A percentile compares a stretch with the other conserved stretches of the same genome.
These are phyloP conservation scores for Hemerocallis citrina DNA, from an alignment of 106 monocot genomes.

Conservation along the genomic window DNA sequence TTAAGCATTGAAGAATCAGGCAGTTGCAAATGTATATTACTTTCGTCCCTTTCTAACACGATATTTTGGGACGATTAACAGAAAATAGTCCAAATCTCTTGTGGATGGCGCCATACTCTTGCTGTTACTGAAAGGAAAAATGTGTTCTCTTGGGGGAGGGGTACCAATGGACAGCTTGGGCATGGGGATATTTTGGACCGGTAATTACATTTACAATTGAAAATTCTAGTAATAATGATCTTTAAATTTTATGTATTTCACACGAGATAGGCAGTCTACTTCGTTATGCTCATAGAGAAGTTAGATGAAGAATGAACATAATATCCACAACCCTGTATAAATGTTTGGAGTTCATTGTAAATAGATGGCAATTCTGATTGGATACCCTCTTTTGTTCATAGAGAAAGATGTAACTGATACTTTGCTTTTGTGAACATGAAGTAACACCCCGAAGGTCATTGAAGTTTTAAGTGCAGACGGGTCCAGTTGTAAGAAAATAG, in stretches of 20 bases:
- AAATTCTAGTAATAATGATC: background rate
- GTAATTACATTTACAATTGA: constrained; percentile 16
- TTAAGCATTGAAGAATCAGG: too few species aligned
- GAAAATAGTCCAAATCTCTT: constrained; percentile 70
- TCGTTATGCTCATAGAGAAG: too few species aligned
- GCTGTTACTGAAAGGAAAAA: constrained; percentile 79
- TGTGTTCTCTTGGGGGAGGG: constrained; percentile 48
- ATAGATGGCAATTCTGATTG: too few species aligned
- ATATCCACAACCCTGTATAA: too few species aligned
- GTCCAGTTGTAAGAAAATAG: constrained; percentile 52
- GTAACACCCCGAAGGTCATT: constrained; percentile 17
- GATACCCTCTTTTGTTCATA: background rate
- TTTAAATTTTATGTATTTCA: background rate
- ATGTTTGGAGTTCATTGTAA: too few species aligned
- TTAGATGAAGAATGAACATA: too few species aligned
- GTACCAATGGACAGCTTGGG: constrained; percentile 26
- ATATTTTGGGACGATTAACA: constrained; percentile 3
- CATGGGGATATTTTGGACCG: constrained; percentile 22
- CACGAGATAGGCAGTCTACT: too few species aligned
- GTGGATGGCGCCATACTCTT: constrained; percentile 96
- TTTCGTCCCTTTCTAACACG: too few species aligned
- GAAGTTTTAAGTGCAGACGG: constrained; percentile 21
- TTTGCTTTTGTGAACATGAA: constrained; percentile 5
- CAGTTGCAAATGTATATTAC: background rate
- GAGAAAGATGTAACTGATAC: too few species aligned